These are phyloP conservation scores for Allantophomopsis lycopodina DNA, from an alignment of 2,329 filamentous ascomycete genomes.

Conservation along the genomic window DNA sequence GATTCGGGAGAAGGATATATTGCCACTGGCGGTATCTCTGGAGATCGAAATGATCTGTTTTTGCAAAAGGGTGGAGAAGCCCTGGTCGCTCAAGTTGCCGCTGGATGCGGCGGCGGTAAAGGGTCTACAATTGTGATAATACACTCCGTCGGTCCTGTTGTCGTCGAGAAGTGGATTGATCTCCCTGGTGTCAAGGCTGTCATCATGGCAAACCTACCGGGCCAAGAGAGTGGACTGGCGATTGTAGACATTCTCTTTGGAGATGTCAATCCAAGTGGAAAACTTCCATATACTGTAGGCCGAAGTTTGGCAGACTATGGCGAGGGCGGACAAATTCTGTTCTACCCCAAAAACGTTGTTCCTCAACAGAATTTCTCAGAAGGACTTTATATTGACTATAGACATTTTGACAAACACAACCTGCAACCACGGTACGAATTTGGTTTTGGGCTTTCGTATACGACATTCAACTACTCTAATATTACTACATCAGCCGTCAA, in stretches of 20 bases:
- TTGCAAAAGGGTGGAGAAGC: slow-evolving; percentile 68
- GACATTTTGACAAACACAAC: slow-evolving; percentile 66
- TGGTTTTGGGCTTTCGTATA: slow-evolving; percentile 68
- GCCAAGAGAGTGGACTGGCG: slow-evolving; percentile 75
- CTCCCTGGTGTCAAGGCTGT: slow-evolving; percentile 66
- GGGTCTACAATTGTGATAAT: slow-evolving; percentile 71
- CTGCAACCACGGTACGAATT: slow-evolving; percentile 74
- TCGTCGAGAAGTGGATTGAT: slow-evolving; percentile 71
- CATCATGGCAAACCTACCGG: slow-evolving; percentile 72
- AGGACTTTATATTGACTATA: slow-evolving; percentile 80
- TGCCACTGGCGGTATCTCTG: slow-evolving; percentile 48
- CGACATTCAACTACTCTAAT: slow-evolving; percentile 41
- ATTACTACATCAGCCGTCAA: slow-evolving; percentile 26
- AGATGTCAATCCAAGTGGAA: slow-evolving; percentile 53
- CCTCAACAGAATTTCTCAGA: slow-evolving; percentile 78
- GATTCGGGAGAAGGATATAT: slow-evolving; percentile 73
- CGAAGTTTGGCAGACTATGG: slow-evolving; percentile 66
- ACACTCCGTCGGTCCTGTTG: slow-evolving; percentile 72
- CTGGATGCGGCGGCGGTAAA: slow-evolving; percentile 45
- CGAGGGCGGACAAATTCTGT: slow-evolving; percentile 53
- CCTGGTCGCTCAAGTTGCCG: slow-evolving; percentile 58
- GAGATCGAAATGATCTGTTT: slow-evolving; percentile 65
- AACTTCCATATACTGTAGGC: slow-evolving; percentile 78
- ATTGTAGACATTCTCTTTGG: slow-evolving; percentile 51
- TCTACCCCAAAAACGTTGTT: slow-evolving; percentile 51